These are phyloP conservation scores for Pythium chondricola DNA, from an alignment of 352 stramenopile genomes.

Conservation along the genomic window DNA sequence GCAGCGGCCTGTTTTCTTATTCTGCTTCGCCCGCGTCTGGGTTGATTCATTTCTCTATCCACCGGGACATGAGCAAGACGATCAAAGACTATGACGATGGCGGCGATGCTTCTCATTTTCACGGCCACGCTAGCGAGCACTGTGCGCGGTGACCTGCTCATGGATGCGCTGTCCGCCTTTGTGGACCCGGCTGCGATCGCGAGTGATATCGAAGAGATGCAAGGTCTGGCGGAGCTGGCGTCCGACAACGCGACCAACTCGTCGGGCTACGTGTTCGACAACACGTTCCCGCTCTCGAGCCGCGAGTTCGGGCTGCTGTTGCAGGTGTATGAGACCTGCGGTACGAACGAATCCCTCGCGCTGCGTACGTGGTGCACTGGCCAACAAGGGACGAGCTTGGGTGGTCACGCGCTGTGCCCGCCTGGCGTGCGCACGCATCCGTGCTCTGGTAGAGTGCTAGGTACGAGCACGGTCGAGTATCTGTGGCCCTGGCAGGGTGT, in stretches of 20 bases:
- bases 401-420: constrained; percentile 28
- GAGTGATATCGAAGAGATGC: constrained; percentile 1
- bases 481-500: constrained; percentile 73
- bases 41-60: neutral
- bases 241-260: neutral
- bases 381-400: constrained; percentile 11
- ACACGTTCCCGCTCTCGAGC: constrained; percentile 40
- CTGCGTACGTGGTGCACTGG: constrained; percentile 64
- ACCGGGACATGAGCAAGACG: no score
- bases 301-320: constrained; percentile 38
- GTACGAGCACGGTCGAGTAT: constrained; percentile 29
- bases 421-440: constrained; percentile 46
- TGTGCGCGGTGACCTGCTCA: constrained; percentile 9
- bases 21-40: no score
- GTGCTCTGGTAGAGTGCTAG: constrained; percentile 52
- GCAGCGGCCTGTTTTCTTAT: constrained; percentile 3
- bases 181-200: constrained; percentile 13
- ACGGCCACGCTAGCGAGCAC: neutral
- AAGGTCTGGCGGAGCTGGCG: constrained; percentile 12
- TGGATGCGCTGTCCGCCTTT: constrained; percentile 16
- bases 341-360: constrained; percentile 31
- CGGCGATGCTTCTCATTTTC: neutral
- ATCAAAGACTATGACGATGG: constrained; percentile 1
- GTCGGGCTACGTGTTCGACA: constrained; percentile 24
- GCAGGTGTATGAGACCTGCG: constrained; percentile 40